These are phyloP conservation scores for Rhizopus stolonifer DNA, from an alignment of 371 early-diverging fungal genomes.

Conservation along the genomic window DNA sequence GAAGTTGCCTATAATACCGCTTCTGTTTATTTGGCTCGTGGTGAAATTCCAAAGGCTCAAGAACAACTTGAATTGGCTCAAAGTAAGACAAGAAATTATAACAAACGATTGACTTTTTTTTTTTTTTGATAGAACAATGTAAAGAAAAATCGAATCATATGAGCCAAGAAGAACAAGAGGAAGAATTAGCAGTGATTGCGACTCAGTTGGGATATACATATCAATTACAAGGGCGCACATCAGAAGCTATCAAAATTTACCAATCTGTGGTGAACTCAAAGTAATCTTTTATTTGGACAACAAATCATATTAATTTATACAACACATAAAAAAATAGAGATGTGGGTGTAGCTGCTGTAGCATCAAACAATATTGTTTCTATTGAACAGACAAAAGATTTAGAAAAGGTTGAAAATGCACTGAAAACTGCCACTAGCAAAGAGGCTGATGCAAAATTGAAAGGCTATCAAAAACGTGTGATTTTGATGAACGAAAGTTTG, in stretches of 20 bases:
- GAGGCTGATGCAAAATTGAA: conserved; percentile 63
- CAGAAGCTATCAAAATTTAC: conserved; percentile 66
- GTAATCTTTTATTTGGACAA: conserved; percentile 34
- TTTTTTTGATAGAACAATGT: conserved; percentile 31
- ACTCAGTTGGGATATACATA: conserved; percentile 75
- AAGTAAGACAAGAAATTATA: conserved; percentile 38
- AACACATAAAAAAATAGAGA: too few relatives aligned
- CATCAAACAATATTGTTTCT: conserved; percentile 68
- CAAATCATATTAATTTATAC: conserved; percentile 1
- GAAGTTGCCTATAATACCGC: conserved; percentile 75
- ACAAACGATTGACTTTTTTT: background rate
- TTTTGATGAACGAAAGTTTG: conserved; percentile 70
- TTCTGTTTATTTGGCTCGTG: conserved; percentile 57
- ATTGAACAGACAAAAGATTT: conserved; percentile 56
- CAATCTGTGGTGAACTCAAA: conserved; percentile 57
- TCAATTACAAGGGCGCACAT: conserved; percentile 60
- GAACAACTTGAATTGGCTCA: conserved; percentile 52
- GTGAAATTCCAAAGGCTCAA: conserved; percentile 57
- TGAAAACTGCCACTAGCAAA: conserved; percentile 56
- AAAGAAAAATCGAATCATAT: conserved; percentile 32
- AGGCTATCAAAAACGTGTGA: conserved; percentile 60
- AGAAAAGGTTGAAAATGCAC: conserved; percentile 59
- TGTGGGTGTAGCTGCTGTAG: conserved; percentile 59
- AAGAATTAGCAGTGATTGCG: conserved; percentile 67
- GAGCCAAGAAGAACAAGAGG: conserved; percentile 66